Evolutionary conservation across 768 basidiomycete genomes (phyloP).

Genomic region (Pulveroboletus sp.): DNA sequence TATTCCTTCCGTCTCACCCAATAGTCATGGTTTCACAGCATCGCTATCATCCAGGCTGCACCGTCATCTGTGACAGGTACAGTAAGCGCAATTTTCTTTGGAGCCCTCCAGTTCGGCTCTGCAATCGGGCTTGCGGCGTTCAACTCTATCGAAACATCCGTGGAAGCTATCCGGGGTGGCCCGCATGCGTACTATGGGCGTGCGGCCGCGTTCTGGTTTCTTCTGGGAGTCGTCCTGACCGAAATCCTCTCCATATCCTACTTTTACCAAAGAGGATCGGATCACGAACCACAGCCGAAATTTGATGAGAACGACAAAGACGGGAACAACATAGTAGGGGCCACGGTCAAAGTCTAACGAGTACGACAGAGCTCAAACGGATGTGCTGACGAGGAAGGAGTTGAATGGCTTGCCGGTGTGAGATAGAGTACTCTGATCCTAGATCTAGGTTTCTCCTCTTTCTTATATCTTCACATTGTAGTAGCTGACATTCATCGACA

Average conservation of each 20-base stretch:
- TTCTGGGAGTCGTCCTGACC: slow-evolving; percentile 34
- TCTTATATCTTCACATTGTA: too few relatives aligned
- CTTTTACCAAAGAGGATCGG: slow-evolving; percentile 32
- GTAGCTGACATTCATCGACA: too few relatives aligned
- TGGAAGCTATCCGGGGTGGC: slow-evolving; percentile 34
- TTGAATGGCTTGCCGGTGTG: too few relatives aligned
- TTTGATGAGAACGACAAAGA: background rate
- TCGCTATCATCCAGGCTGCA: slow-evolving; percentile 46
- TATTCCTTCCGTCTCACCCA: background rate
- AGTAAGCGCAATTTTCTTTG: slow-evolving; percentile 52
- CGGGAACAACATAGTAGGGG: too few relatives aligned
- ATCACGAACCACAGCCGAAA: slow-evolving; percentile 2
- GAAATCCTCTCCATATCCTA: slow-evolving; percentile 30
- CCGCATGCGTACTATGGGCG: slow-evolving; percentile 35
- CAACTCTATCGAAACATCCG: slow-evolving; percentile 43
- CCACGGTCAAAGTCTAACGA: background rate
- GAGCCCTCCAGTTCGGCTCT: slow-evolving; percentile 48
- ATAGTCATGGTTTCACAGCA: slow-evolving; percentile 26
- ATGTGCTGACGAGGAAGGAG: background rate
- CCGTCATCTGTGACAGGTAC: slow-evolving; percentile 47
- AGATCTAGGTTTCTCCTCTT: too few relatives aligned
- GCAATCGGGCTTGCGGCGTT: slow-evolving; percentile 50
- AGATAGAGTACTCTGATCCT: too few relatives aligned
- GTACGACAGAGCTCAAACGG: background rate
- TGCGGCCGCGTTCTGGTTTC: slow-evolving; percentile 43